Evolutionary conservation across 73 alveolate species (phyloP).

Genomic region (Paramecium biaurelia): DNA sequence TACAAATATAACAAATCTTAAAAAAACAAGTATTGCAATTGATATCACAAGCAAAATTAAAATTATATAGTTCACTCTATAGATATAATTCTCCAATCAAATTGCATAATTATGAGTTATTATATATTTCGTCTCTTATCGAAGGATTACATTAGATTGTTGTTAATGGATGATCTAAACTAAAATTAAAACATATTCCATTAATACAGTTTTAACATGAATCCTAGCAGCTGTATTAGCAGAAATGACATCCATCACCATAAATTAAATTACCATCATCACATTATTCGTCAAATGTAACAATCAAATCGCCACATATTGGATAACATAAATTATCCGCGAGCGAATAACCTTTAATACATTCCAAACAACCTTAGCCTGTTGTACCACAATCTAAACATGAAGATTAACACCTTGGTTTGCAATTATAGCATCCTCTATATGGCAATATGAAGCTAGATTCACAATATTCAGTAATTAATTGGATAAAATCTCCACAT

Average conservation of each 20-base stretch:
- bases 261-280: not conserved
- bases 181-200: not conserved
- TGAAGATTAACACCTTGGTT: not conserved
- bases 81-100: not conserved
- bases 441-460: not conserved
- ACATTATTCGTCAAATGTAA: not conserved
- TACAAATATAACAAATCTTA: not conserved
- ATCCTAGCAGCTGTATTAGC: not conserved
- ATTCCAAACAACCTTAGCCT: not conserved
- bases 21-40: not conserved
- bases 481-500: slow-evolving; percentile 24
- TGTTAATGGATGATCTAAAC: not conserved
- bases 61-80: not conserved
- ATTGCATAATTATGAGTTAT: not conserved
- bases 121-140: not conserved
- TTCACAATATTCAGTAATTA: slow-evolving; percentile 58
- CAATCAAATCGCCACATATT: slow-evolving; percentile 58
- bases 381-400: not conserved
- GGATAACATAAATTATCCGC: slow-evolving; percentile 50
- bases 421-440: slow-evolving; percentile 65
- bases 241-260: not conserved
- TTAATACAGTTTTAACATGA: not conserved
- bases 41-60: not conserved
- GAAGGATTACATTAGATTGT: not conserved
- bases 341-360: slow-evolving; percentile 30